Evolutionary conservation across 805 yeast species (phyloP).

Genomic region (Saccharomycopsis javanensis): DNA sequence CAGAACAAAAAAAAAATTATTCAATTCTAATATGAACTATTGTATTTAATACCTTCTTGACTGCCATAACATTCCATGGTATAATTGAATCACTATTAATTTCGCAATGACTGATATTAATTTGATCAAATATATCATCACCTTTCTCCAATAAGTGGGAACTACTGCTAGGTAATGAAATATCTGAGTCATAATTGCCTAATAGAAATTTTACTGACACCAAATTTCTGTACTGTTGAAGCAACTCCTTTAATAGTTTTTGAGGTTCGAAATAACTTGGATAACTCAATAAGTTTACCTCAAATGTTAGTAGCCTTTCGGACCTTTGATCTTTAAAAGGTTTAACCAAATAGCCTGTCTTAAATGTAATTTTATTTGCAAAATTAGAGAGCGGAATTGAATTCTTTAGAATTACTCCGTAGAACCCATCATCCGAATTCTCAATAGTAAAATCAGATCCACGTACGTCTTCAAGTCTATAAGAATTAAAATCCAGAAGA

Average conservation of each 20-base stretch:
- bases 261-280: slow-evolving; percentile 54
- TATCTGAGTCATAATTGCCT: slow-evolving; percentile 30
- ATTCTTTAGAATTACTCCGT: slow-evolving; percentile 48
- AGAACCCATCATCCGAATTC: slow-evolving; percentile 41
- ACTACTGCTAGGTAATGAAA: not conserved
- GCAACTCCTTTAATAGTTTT: slow-evolving; percentile 42
- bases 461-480: not conserved
- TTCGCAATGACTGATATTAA: not conserved
- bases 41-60: slow-evolving; percentile 47
- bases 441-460: slow-evolving; percentile 30
- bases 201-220: slow-evolving; percentile 28
- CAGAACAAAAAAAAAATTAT: not conserved
- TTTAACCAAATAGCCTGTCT: slow-evolving; percentile 57
- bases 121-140: not conserved
- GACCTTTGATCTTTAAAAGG: slow-evolving; percentile 24
- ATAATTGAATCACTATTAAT: slow-evolving; percentile 30
- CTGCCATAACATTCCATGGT: slow-evolving; percentile 72
- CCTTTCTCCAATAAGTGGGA: not conserved
- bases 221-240: slow-evolving; percentile 53
- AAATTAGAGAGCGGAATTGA: slow-evolving; percentile 63
- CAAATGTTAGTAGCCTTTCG: slow-evolving; percentile 35
- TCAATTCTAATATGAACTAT: slow-evolving; percentile 48
- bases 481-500: not conserved
- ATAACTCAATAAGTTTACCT: slow-evolving; percentile 62
- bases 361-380: slow-evolving; percentile 58